Conservation (phyloP, 2,329 filamentous ascomycete genomes). For the Cercospora sp. region DNA sequence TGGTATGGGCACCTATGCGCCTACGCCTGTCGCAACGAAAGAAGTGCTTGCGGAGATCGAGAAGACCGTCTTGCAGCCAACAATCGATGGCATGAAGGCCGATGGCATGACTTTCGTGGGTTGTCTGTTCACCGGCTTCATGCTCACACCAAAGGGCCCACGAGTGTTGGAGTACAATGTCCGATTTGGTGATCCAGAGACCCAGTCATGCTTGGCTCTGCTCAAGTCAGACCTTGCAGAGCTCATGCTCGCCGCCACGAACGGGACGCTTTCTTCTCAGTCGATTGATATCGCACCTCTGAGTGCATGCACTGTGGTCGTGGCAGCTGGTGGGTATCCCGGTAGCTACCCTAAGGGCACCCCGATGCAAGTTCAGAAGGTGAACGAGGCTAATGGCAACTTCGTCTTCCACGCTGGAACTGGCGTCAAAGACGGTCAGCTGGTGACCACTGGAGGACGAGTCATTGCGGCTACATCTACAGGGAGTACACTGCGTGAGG, state of each 20-base stretch:
- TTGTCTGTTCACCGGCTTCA: slow-evolving; percentile 84
- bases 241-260: slow-evolving; percentile 81
- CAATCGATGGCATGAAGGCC: slow-evolving; percentile 80
- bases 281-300: slow-evolving; percentile 42
- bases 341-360: slow-evolving; percentile 80
- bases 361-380: slow-evolving; percentile 54
- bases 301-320: slow-evolving; percentile 89
- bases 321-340: slow-evolving; percentile 89
- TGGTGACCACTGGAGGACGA: slow-evolving; percentile 80
- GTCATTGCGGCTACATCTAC: slow-evolving; percentile 92
- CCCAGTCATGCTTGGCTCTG: slow-evolving; percentile 79
- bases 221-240: slow-evolving; percentile 84
- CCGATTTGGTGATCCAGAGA: slow-evolving; percentile 88
- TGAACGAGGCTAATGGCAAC: slow-evolving; percentile 54
- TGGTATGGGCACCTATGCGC: slow-evolving; percentile 97
- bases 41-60: slow-evolving; percentile 78
- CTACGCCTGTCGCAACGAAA: slow-evolving; percentile 53
- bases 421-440: slow-evolving; percentile 58
- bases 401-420: slow-evolving; percentile 95
- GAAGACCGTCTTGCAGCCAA: slow-evolving; percentile 80
- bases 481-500: slow-evolving; percentile 71
- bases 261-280: slow-evolving; percentile 65
- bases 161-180: slow-evolving; percentile 92
- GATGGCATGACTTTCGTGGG: slow-evolving; percentile 71
- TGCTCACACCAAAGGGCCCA: slow-evolving; percentile 80